Conservation (phyloP, 2,329 filamentous ascomycete genomes). For the Nigrospora osmanthi region DNA sequence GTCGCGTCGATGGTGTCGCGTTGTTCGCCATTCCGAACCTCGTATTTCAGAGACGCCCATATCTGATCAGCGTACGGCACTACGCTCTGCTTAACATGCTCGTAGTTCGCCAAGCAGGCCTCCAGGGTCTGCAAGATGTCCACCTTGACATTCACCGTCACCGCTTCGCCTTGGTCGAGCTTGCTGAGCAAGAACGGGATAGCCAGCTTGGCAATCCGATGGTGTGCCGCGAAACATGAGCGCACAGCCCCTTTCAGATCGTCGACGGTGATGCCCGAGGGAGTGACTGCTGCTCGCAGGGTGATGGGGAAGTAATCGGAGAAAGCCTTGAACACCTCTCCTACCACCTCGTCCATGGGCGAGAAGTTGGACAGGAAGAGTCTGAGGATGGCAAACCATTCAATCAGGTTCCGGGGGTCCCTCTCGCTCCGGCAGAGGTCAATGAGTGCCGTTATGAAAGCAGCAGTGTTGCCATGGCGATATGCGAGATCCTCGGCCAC, state of each 20-base stretch:
- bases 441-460: slow-evolving; percentile 41
- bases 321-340: slow-evolving; percentile 45
- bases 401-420: slow-evolving; percentile 47
- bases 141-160: slow-evolving; percentile 52
- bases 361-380: slow-evolving; percentile 36
- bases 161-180: slow-evolving; percentile 49
- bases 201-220: slow-evolving; percentile 34
- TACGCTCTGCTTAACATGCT: slow-evolving; percentile 35
- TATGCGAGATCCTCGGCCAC: slow-evolving; percentile 36
- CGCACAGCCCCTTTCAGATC: slow-evolving; percentile 46
- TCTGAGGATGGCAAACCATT: slow-evolving; percentile 46
- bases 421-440: slow-evolving; percentile 46
- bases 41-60: slow-evolving; percentile 55
- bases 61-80: slow-evolving; percentile 41
- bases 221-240: slow-evolving; percentile 43
- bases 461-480: slow-evolving; percentile 31
- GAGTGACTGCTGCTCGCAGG: slow-evolving; percentile 40
- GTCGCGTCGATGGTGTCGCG: slow-evolving; percentile 50
- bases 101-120: slow-evolving; percentile 43
- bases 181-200: slow-evolving; percentile 50
- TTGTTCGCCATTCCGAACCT: slow-evolving; percentile 53
- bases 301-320: slow-evolving; percentile 56
- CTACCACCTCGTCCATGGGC: slow-evolving; percentile 35
- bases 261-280: slow-evolving; percentile 44
- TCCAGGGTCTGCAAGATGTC: slow-evolving; percentile 49